A percentile compares a stretch with the other conserved stretches of the same genome.
phyloP scores from a whole-genome alignment of 2,329 filamentous ascomycete genomes.

The Lecanicillium sp. region DNA sequence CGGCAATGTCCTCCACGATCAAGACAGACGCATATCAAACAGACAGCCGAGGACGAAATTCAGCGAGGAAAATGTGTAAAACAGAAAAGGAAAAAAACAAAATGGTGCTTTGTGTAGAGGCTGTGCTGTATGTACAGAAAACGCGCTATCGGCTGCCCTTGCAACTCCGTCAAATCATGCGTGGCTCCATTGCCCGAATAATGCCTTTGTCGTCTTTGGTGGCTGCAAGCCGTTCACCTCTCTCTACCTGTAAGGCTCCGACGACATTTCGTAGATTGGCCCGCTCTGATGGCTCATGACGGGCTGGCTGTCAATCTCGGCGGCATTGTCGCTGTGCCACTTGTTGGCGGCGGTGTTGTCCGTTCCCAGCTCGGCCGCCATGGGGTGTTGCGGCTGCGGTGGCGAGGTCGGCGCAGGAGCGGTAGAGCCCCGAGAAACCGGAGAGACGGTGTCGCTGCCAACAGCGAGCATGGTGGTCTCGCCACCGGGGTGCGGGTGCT shows the following conservation, averaged over 20 bases:
- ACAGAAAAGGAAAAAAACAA: too few species aligned
- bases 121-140: too few species aligned
- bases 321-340: slow-evolving; percentile 27
- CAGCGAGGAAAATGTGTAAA: too few species aligned
- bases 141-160: too few species aligned
- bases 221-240: neutral
- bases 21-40: too few species aligned
- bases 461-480: slow-evolving; percentile 11
- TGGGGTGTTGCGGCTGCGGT: slow-evolving; percentile 10
- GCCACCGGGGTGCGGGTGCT: slow-evolving; percentile 17
- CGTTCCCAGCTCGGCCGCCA: slow-evolving; percentile 27
- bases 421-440: slow-evolving; percentile 1
- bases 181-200: neutral
- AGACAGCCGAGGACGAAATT: too few species aligned
- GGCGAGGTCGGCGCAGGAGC: neutral
- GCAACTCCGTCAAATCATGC: too few species aligned
- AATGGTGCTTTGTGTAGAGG: too few species aligned
- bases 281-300: slow-evolving; percentile 24
- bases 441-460: slow-evolving; percentile 1
- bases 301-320: slow-evolving; percentile 30
- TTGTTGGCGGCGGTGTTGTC: slow-evolving; percentile 21
- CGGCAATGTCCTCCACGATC: too few species aligned
- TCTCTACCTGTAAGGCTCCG: slow-evolving; percentile 26
- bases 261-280: slow-evolving; percentile 35
- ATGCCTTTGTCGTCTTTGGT: neutral